A percentile compares a stretch with the other conserved stretches of the same genome.
Conservation (phyloP, 73 alveolate species). For the Paramecium primaurelia region DNA sequence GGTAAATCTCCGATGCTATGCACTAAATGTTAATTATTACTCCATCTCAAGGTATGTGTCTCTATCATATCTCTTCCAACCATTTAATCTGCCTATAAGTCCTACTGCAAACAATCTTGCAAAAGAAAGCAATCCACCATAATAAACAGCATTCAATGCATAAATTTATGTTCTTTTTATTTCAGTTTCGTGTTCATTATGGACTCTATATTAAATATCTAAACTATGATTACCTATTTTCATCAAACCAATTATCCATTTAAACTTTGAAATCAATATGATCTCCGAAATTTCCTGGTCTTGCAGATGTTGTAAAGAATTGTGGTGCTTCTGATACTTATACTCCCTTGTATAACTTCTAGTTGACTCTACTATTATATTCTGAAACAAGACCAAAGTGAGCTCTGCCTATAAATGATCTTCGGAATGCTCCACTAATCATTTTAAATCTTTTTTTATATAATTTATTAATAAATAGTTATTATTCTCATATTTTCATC, state of each 20-base stretch:
- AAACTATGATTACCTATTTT: constrained; percentile 66
- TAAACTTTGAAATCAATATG: constrained; percentile 84
- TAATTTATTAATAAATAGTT: constrained; percentile 1
- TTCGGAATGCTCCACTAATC: not conserved
- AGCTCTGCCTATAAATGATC: constrained; percentile 3
- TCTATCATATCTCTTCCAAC: constrained; percentile 83
- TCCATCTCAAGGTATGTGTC: constrained; percentile 88
- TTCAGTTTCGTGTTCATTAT: constrained; percentile 89
- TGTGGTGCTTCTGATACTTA: constrained; percentile 76
- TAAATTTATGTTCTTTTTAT: constrained; percentile 88
- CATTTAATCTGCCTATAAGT: constrained; percentile 63
- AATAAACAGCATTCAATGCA: constrained; percentile 71
- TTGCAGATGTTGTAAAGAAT: constrained; percentile 86
- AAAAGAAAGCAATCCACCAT: constrained; percentile 58
- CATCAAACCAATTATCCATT: constrained; percentile 94
- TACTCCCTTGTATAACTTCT: constrained; percentile 75
- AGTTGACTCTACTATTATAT: constrained; percentile 80
- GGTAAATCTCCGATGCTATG: constrained; percentile 81
- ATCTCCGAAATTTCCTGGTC: constrained; percentile 92
- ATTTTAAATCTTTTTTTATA: constrained; percentile 4
- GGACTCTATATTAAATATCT: constrained; percentile 61
- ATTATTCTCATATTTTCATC: constrained; percentile 8
- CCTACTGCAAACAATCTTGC: constrained; percentile 65
- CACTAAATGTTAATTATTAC: not conserved
- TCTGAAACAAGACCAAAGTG: constrained; percentile 79